Evolutionary conservation across 352 stramenopile species (phyloP), one percentile per base, ranked within the genome.

Genomic region (Elongisporangium prolatum): DNA sequence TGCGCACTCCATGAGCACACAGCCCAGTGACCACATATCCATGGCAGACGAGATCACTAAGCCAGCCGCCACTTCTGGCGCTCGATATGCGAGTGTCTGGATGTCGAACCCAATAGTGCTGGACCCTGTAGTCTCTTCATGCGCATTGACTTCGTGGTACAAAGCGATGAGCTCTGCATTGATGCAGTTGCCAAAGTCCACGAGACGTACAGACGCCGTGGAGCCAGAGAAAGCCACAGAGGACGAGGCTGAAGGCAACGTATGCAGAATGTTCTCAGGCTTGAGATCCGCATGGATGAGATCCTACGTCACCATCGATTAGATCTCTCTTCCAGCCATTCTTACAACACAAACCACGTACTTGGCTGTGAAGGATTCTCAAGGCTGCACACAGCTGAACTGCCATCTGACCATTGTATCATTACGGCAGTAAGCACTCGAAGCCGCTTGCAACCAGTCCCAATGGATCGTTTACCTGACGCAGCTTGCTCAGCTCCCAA

Each of bases 21-120:
- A 92, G 8, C 83, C 83, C 24, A 92, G 67, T 21, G 83, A 92
- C 83, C 83, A 92, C 74, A 92, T 78, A 54, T 92, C 83, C 66
- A 87, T 85, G 14, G 83, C 72, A 2, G 74, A 66, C 49, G 74
- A 76, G 37, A 92, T 74, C 18, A 69, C 67, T 13, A 87, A 56
- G 4, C 80, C 78, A 21, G 79, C 79, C 28, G 80, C 80, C 24
- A 92, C 80, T 59, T 92, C 83, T 0, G 83, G 83, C 6, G 83
- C 80, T 25, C 83, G 76, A 56, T 90, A 92, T 22, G 78, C 76
- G 55, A 89, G 65, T 18, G 83, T 89, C 62, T 92, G 83, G 52
- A 92, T 74, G 28, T 92, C 80, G 22, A 87, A 90, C 38, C 77
- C 77, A 17, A 13, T 44, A 13, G 1, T 44, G 10, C 10, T 17